Evolutionary conservation across 192 early-diverging fungal species (phyloP).

Genomic region (Obelidium mucronatum): DNA sequence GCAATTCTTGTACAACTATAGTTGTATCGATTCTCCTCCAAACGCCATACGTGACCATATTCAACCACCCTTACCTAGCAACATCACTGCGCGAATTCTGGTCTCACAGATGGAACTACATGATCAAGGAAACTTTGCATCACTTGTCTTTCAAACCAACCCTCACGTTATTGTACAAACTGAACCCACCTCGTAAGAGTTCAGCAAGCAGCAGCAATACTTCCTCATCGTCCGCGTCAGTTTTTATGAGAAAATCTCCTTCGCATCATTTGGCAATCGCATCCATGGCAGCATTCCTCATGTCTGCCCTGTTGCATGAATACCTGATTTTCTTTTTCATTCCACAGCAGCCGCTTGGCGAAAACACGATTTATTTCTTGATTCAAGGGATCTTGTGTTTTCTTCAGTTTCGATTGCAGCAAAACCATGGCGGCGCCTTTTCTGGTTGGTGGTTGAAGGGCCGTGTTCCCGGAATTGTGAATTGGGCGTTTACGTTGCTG

Average conservation of each 20-base stretch:
- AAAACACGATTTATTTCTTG: constrained; percentile 15
- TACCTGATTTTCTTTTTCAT: constrained; percentile 12
- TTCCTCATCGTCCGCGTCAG: not conserved
- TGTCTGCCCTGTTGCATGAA: constrained; percentile 20
- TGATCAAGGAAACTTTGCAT: constrained; percentile 11
- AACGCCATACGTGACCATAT: not conserved
- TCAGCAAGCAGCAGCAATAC: too few species aligned
- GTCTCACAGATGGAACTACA: constrained; percentile 10
- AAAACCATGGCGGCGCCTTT: constrained; percentile 17
- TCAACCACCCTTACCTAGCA: not conserved
- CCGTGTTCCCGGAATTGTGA: not conserved
- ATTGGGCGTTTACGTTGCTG: constrained; percentile 3
- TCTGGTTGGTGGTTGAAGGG: constrained; percentile 8
- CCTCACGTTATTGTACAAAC: not conserved
- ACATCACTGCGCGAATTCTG: constrained; percentile 20
- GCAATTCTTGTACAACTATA: not conserved
- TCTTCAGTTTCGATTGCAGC: not conserved
- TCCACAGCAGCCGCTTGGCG: not conserved
- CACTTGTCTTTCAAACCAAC: not conserved
- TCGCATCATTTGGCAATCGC: constrained; percentile 8
- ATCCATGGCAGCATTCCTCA: constrained; percentile 7
- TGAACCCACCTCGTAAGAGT: not conserved
- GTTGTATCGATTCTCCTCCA: not conserved
- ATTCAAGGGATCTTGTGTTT: constrained; percentile 12
- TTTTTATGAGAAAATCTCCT: not conserved